A percentile compares a stretch with the other conserved stretches of the same genome.
Evolutionary conservation across 306 rosid genomes (phyloP).

Genomic region (Begonia masoniana): DNA sequence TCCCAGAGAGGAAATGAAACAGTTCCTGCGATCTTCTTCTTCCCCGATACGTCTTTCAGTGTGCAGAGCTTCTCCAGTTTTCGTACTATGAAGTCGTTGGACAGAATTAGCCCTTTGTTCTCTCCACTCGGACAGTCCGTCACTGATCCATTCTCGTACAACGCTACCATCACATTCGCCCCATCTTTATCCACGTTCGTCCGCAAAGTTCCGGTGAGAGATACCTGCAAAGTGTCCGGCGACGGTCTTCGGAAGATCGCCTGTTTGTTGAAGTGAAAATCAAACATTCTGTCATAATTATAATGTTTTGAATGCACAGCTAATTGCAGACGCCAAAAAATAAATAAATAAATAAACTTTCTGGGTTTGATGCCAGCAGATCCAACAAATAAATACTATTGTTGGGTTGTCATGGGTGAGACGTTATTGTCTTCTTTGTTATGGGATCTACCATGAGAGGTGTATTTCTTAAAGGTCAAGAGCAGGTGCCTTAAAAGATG

Average conservation of each 20-base stretch:
- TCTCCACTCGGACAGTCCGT: constrained; percentile 70
- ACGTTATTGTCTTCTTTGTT: too few relatives aligned
- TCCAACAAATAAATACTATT: too few relatives aligned
- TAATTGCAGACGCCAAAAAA: too few relatives aligned
- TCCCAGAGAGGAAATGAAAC: constrained; percentile 58
- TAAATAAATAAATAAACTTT: too few relatives aligned
- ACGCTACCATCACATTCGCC: constrained; percentile 62
- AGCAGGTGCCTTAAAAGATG: too few relatives aligned
- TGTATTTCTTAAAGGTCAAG: too few relatives aligned
- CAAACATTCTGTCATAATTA: too few relatives aligned
- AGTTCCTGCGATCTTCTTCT: constrained; percentile 54
- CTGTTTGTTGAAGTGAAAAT: constrained; percentile 19
- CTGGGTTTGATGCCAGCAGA: too few relatives aligned
- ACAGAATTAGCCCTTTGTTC: constrained; percentile 76
- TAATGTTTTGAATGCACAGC: too few relatives aligned
- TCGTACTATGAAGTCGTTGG: constrained; percentile 73
- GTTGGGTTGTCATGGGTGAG: too few relatives aligned
- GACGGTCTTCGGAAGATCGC: constrained; percentile 45
- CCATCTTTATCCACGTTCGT: constrained; percentile 54
- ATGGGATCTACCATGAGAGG: too few relatives aligned
- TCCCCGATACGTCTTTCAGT: constrained; percentile 52
- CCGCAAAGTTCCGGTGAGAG: constrained; percentile 57
- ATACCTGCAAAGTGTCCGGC: constrained; percentile 53
- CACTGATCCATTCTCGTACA: constrained; percentile 69
- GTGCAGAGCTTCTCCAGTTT: constrained; percentile 65